A percentile compares a stretch with the other conserved stretches of the same genome.
These are phyloP conservation scores for Moricandia arvensis DNA, from an alignment of 345 rosid genomes.

Conservation along the genomic window DNA sequence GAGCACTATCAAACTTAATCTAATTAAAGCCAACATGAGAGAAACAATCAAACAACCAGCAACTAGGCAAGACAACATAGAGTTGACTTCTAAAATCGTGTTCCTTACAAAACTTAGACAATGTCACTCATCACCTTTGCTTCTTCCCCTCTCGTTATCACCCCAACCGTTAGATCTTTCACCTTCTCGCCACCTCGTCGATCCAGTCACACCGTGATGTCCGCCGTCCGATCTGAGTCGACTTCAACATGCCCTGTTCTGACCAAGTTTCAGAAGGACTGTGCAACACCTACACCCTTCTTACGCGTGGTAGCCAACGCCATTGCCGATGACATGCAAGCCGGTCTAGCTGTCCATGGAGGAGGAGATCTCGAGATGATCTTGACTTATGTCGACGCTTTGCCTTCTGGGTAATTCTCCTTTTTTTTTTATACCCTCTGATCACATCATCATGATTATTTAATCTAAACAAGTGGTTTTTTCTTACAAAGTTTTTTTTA, in stretches of 20 bases:
- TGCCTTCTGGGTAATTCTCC: conserved; percentile 67
- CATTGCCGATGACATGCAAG: conserved; percentile 67
- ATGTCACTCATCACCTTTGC: background rate
- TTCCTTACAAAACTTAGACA: background rate
- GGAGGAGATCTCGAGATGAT: conserved; percentile 82
- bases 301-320: conserved; percentile 67
- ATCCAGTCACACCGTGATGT: conserved; percentile 26
- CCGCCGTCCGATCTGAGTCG: conserved; percentile 48
- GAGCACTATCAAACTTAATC: background rate
- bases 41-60: conserved; percentile 5
- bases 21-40: conserved; percentile 2
- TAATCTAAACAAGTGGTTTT: background rate
- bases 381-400: conserved; percentile 65
- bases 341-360: conserved; percentile 70
- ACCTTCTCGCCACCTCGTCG: conserved; percentile 33
- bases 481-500: background rate
- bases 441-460: background rate
- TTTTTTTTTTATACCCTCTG: background rate
- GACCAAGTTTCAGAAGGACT: conserved; percentile 59
- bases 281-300: conserved; percentile 62
- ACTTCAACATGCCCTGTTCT: conserved; percentile 53
- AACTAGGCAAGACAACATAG: background rate
- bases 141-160: conserved; percentile 8
- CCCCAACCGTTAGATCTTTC: conserved; percentile 49
- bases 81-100: conserved; percentile 16